Percentiles rank a stretch among this genome's conserved stretches.
phyloP scores from a whole-genome alignment of 1,139 yeast species.

The Saccharomyces hybrid region DNA sequence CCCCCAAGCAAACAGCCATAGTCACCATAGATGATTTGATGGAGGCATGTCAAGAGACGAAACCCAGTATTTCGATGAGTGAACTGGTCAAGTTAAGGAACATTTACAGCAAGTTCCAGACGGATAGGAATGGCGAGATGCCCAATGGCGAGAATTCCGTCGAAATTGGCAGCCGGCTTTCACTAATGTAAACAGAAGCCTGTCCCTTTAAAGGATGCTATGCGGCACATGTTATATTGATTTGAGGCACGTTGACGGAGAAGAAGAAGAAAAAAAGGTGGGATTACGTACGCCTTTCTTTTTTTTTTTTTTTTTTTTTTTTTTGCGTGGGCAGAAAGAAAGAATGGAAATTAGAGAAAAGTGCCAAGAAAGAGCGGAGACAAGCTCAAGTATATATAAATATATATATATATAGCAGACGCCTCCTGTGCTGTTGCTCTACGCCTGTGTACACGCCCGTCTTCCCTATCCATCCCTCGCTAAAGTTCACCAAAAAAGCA shows the following conservation, averaged over 20 bases:
- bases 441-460: no score
- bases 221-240: neutral
- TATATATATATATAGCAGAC: no score
- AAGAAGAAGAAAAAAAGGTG: no score
- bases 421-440: no score
- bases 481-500: neutral
- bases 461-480: neutral
- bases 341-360: no score
- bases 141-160: conserved; percentile 78
- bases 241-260: neutral
- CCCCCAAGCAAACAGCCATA: neutral
- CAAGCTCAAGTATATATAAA: no score
- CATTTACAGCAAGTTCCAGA: conserved; percentile 68
- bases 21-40: conserved; percentile 51
- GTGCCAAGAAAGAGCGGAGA: no score
- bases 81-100: conserved; percentile 57
- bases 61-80: conserved; percentile 73
- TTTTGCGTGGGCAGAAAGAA: no score
- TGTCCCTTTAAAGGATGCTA: neutral
- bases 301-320: neutral
- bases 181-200: conserved; percentile 12
- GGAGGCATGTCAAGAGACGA: conserved; percentile 68
- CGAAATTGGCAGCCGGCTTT: conserved; percentile 70
- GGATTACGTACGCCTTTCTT: neutral
- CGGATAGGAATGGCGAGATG: conserved; percentile 81